phyloP scores from a whole-genome alignment of 2,329 filamentous ascomycete species.

The Fusarium compactum region DNA sequence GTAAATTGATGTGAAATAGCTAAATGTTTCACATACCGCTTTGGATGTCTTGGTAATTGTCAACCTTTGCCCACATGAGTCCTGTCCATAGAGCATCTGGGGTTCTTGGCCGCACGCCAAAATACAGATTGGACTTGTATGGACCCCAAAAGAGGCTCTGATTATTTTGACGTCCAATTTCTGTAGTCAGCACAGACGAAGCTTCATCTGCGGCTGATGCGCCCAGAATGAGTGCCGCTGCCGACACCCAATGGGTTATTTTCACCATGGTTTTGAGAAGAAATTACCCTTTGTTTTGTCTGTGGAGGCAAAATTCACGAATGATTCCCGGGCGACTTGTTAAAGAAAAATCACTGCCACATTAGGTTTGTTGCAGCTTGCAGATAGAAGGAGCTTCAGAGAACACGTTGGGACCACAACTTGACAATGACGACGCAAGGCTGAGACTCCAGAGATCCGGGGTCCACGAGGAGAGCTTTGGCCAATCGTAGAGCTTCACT shows the following conservation, averaged over 20 bases:
- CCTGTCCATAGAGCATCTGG: constrained; percentile 85
- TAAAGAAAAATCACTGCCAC: constrained; percentile 15
- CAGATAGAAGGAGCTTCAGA: constrained; percentile 24
- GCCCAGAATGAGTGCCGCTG: constrained; percentile 47
- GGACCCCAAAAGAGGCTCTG: constrained; percentile 95
- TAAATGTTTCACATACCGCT: constrained; percentile 67
- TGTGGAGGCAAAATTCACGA: too few relatives aligned
- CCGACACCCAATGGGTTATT: constrained; percentile 49
- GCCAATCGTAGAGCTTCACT: constrained; percentile 37
- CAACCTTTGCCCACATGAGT: constrained; percentile 89
- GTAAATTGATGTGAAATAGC: neutral
- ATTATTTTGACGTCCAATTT: constrained; percentile 72
- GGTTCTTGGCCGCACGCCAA: constrained; percentile 85
- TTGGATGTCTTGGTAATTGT: constrained; percentile 81
- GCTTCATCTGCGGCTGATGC: constrained; percentile 47
- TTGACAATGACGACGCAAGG: constrained; percentile 44
- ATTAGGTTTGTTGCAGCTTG: constrained; percentile 15
- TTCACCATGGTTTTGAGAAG: constrained; percentile 46
- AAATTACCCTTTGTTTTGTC: neutral
- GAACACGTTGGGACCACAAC: constrained; percentile 41
- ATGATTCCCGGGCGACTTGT: neutral
- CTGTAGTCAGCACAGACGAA: constrained; percentile 58
- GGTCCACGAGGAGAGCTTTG: constrained; percentile 34
- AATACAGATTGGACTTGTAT: constrained; percentile 94
- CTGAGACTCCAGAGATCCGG: constrained; percentile 33